Conservation (phyloP, 768 basidiomycete species). For the Naganishia kalamii region DNA sequence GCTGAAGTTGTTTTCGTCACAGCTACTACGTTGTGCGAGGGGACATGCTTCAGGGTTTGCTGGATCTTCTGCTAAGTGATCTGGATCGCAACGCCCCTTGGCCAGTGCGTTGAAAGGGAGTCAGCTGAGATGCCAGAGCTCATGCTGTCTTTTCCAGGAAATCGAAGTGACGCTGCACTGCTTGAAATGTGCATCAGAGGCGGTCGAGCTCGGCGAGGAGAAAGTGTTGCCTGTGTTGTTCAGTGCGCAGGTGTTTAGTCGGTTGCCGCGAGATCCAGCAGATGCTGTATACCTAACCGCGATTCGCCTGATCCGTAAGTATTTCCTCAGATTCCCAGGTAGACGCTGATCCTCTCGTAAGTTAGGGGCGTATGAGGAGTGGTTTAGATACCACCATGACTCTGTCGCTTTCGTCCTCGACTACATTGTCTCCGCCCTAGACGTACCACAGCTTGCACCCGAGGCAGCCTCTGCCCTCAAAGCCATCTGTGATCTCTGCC, state of each 20-base stretch:
- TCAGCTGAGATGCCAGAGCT: not conserved
- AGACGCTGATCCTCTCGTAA: too few relatives aligned
- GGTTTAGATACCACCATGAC: conserved; percentile 46
- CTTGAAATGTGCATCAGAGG: conserved; percentile 79
- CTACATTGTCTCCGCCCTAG: conserved; percentile 57
- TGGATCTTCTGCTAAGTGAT: conserved; percentile 58
- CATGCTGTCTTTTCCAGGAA: conserved; percentile 52
- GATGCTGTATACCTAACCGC: conserved; percentile 67
- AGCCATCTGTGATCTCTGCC: conserved; percentile 82
- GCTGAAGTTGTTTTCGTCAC: not conserved
- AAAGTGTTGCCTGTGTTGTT: conserved; percentile 53
- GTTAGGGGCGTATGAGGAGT: conserved; percentile 46
- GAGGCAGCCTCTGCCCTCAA: conserved; percentile 75
- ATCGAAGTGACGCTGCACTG: conserved; percentile 82
- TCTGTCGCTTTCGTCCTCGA: conserved; percentile 67
- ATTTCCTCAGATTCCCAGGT: too few relatives aligned
- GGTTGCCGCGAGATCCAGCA: conserved; percentile 53
- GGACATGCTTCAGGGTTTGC: conserved; percentile 68
- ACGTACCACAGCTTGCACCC: conserved; percentile 36
- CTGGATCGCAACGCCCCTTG: conserved; percentile 52
- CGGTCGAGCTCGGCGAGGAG: conserved; percentile 59
- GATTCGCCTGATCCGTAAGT: conserved; percentile 65
- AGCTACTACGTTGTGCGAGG: conserved; percentile 76
- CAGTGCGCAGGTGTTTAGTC: conserved; percentile 62
- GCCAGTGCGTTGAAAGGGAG: conserved; percentile 65